phyloP scores from a whole-genome alignment of 495 filamentous ascomycete species.

The Annulohypoxylon bovei region DNA sequence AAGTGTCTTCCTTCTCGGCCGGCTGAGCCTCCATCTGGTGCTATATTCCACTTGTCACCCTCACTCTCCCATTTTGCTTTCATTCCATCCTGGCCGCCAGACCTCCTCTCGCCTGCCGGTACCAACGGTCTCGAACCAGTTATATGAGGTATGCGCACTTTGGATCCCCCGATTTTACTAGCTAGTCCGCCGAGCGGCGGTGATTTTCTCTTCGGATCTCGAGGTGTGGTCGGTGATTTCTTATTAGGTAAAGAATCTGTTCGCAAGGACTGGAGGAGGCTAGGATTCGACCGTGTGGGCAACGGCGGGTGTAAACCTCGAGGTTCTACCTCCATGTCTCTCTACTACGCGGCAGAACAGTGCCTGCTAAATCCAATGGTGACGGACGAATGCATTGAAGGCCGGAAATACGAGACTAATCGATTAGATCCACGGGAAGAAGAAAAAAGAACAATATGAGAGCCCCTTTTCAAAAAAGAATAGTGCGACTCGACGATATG shows the following conservation, averaged over 20 bases:
- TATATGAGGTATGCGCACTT: constrained; percentile 43
- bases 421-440: constrained; percentile 15
- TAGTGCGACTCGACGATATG: constrained; percentile 1
- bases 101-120: constrained; percentile 55
- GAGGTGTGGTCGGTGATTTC: constrained; percentile 27
- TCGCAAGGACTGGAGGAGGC: constrained; percentile 33
- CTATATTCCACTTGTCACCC: constrained; percentile 57
- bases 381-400: constrained; percentile 45
- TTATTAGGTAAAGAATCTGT: constrained; percentile 26
- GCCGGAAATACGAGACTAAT: constrained; percentile 16
- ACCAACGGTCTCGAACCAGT: constrained; percentile 51
- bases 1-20: constrained; percentile 79
- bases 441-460: background rate
- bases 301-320: constrained; percentile 35
- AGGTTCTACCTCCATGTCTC: constrained; percentile 44
- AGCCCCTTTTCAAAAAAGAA: background rate
- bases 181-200: constrained; percentile 21
- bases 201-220: constrained; percentile 39
- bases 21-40: constrained; percentile 60
- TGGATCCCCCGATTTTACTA: constrained; percentile 40
- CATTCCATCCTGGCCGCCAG: constrained; percentile 49
- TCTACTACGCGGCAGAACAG: constrained; percentile 47
- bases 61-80: constrained; percentile 47
- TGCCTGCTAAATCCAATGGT: constrained; percentile 37
- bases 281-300: constrained; percentile 38